These are phyloP conservation scores for Dictyostelium capitatum DNA, from an alignment of 78 protist genomes.

Conservation along the genomic window DNA sequence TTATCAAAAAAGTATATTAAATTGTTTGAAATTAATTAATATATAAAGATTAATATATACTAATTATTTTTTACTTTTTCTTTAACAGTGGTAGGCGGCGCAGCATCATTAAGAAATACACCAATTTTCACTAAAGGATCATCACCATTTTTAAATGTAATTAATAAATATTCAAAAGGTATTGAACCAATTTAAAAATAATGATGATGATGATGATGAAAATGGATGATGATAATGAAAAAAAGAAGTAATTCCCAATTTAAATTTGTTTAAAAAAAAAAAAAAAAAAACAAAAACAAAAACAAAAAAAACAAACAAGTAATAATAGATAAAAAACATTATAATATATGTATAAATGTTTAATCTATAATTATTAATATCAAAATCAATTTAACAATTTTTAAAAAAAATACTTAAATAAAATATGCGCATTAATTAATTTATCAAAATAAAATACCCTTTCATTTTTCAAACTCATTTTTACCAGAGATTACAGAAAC, in stretches of 20 bases:
- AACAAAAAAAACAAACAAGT: background rate
- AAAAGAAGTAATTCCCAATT: background rate
- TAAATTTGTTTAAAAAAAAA: background rate
- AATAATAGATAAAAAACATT: background rate
- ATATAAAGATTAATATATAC: background rate
- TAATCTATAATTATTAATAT: no score
- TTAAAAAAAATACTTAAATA: no score
- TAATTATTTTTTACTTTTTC: background rate
- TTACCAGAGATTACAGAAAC: no score
- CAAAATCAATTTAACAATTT: no score
- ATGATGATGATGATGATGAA: no score
- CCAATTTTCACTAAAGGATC: constrained; percentile 62
- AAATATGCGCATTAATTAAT: no score
- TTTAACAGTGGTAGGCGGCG: constrained; percentile 67
- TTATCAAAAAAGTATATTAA: constrained; percentile 45
- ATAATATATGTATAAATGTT: background rate
- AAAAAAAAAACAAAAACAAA: background rate
- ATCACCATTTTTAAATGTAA: constrained; percentile 40
- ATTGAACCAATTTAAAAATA: background rate
- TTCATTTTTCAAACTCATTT: no score
- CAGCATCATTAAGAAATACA: constrained; percentile 52
- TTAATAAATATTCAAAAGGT: constrained; percentile 30
- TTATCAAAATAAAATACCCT: no score
- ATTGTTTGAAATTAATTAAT: background rate
- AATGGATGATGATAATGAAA: no score